Evolutionary conservation across 1,284 basidiomycete genomes (phyloP).

Genomic region (Cryptococcus sp.): DNA sequence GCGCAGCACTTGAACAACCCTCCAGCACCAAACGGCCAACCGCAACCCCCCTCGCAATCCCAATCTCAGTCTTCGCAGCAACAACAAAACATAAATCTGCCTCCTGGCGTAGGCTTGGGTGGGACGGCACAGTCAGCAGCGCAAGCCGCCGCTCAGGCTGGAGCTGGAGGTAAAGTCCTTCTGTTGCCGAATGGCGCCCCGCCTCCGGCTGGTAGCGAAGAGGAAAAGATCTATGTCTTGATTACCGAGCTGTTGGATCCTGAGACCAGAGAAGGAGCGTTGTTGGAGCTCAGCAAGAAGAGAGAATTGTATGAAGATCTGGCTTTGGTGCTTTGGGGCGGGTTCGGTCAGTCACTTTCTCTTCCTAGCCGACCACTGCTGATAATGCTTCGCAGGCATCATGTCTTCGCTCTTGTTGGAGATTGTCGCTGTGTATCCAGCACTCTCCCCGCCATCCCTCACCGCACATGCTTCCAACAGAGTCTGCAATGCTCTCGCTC

Average conservation of each 20-base stretch:
- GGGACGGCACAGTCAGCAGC: background rate
- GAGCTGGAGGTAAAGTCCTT: slow-evolving; percentile 45
- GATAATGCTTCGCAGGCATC: slow-evolving; percentile 65
- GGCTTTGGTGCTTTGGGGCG: slow-evolving; percentile 97
- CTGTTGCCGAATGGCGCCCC: slow-evolving; percentile 49
- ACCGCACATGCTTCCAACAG: slow-evolving; percentile 99
- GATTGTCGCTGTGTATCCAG: slow-evolving; percentile 97
- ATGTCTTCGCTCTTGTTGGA: slow-evolving; percentile 99
- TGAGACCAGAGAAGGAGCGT: slow-evolving; percentile 75
- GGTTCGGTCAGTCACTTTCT: slow-evolving; percentile 72
- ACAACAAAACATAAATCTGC: slow-evolving; percentile 3
- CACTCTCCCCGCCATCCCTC: slow-evolving; percentile 91
- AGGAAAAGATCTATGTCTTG: slow-evolving; percentile 59
- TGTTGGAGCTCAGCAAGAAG: slow-evolving; percentile 97
- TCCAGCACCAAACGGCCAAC: slow-evolving; percentile 39
- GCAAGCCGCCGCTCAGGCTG: background rate
- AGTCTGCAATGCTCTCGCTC: slow-evolving; percentile 97
- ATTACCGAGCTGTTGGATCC: slow-evolving; percentile 58
- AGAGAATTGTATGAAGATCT: slow-evolving; percentile 98
- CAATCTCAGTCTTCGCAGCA: slow-evolving; percentile 5
- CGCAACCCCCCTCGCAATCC: slow-evolving; percentile 20
- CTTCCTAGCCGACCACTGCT: background rate
- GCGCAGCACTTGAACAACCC: slow-evolving; percentile 55
- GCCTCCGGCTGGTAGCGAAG: slow-evolving; percentile 52
- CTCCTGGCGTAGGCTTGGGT: slow-evolving; percentile 11